Evolutionary conservation across 1,139 yeast species (phyloP).

Genomic region (Diutina pseudorugosa): DNA sequence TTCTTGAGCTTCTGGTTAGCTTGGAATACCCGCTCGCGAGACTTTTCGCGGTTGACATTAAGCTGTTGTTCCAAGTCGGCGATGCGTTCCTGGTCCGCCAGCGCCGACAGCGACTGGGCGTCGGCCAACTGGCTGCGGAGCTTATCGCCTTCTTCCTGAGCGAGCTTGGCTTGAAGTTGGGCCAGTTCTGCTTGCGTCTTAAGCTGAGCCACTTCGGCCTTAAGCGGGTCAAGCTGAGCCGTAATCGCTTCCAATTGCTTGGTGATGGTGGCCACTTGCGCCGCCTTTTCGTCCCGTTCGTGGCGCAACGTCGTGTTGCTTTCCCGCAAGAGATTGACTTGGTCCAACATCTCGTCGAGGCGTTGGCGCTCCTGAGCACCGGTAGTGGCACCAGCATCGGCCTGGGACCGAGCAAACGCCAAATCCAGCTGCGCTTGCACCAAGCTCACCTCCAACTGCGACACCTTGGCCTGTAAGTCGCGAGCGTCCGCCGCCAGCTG

Average conservation of each 20-base stretch:
- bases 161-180: not conserved
- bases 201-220: not conserved
- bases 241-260: conserved; percentile 13
- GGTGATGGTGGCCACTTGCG: conserved; percentile 18
- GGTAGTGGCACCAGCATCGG: not conserved
- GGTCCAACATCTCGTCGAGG: conserved; percentile 50
- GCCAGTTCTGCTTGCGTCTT: not conserved
- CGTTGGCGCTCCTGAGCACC: conserved; percentile 21
- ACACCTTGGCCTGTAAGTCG: not conserved
- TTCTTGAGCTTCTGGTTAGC: not conserved
- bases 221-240: not conserved
- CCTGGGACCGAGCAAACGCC: not conserved
- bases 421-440: not conserved
- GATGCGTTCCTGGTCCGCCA: not conserved
- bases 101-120: not conserved
- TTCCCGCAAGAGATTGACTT: conserved; percentile 60
- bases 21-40: not conserved
- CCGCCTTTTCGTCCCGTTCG: conserved; percentile 25
- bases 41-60: not conserved
- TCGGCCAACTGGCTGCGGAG: not conserved
- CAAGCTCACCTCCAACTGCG: not conserved
- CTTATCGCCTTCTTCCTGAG: not conserved
- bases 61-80: not conserved
- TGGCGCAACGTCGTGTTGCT: conserved; percentile 57
- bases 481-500: conserved; percentile 31